phyloP scores from a whole-genome alignment of 345 rosid genomes.

The Corchorus capsularis region DNA sequence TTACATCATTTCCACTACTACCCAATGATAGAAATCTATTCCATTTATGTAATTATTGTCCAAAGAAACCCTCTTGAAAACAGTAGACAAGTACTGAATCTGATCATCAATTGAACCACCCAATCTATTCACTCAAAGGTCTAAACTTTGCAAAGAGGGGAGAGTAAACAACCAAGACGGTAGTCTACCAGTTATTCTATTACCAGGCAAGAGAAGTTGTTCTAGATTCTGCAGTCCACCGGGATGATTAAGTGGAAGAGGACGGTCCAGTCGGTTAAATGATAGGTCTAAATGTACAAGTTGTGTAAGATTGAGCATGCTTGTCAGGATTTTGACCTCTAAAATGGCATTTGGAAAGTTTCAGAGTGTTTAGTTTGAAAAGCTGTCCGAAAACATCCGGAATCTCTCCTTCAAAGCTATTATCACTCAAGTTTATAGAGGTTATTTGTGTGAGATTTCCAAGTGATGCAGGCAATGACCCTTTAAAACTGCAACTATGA shows the following conservation, averaged over 20 bases:
- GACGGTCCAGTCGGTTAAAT: background rate
- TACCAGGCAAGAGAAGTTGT: background rate
- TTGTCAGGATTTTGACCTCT: conserved; percentile 28
- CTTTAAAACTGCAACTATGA: background rate
- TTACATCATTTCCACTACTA: background rate
- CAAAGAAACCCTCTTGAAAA: background rate
- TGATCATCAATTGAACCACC: background rate
- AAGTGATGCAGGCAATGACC: background rate
- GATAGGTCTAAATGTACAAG: background rate
- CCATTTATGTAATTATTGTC: background rate
- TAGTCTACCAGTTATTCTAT: background rate
- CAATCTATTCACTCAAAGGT: background rate
- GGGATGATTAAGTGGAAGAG: too few relatives aligned
- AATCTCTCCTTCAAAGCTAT: background rate
- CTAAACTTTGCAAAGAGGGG: background rate
- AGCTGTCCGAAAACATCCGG: background rate
- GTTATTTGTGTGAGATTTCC: background rate
- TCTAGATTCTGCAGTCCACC: background rate
- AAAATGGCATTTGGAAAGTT: background rate
- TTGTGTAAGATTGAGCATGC: background rate
- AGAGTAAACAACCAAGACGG: background rate
- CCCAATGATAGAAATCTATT: background rate
- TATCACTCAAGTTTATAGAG: background rate
- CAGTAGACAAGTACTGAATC: background rate
- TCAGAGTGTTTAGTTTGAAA: background rate